Base-by-base conservation (phyloP, 2,329 filamentous ascomycete species). In the Phialophora verrucosa region DNA sequence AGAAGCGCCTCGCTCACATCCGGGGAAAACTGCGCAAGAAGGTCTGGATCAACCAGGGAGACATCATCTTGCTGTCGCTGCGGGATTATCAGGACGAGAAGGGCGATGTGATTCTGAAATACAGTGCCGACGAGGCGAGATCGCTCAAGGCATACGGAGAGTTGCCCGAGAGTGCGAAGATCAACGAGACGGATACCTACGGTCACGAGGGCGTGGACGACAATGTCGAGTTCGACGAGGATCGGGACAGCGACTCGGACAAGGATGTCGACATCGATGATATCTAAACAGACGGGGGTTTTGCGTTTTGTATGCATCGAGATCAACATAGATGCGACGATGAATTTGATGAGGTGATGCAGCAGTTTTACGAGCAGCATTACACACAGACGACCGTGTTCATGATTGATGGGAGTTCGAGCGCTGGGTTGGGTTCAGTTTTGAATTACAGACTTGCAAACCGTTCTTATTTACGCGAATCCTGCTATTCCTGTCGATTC, bases 11-110 rank as follows among this genome's bases (percentile, higher is more conserved):
- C 49, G 91, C 90, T 71, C 90, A 94, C 79, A 92, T 92, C 75
- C 92, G 94, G 71, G 94, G 94, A 83, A 98, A 99, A 83, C 91
- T 99, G 76, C 90, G 95, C 76, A 99, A 99, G 88, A 99, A 99
- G 88, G 95, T 98, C 81, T 97, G 93, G 93, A 97, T 97, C 87
- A 97, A 97, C 86, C 93, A 97, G 84, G 93, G 93, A 77, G 92
- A 97, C 79, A 97, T 97, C 79, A 93, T 94, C 79, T 87, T 94
- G 54, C 85, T 94, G 69, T 93, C 90, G 42, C 89, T 96, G 69
- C 91, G 92, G 74, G 93, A 96, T 80, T 96, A 96, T 83, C 92
- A 96, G 79, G 92, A 95, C 81, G 91, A 94, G 83, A 96, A 96
- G 84, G 92, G 91, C 74, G 92, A 95, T 77, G 91, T 96, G 58